Conservation (phyloP, 2,329 filamentous ascomycete species). For the Neonectria coccinea region DNA sequence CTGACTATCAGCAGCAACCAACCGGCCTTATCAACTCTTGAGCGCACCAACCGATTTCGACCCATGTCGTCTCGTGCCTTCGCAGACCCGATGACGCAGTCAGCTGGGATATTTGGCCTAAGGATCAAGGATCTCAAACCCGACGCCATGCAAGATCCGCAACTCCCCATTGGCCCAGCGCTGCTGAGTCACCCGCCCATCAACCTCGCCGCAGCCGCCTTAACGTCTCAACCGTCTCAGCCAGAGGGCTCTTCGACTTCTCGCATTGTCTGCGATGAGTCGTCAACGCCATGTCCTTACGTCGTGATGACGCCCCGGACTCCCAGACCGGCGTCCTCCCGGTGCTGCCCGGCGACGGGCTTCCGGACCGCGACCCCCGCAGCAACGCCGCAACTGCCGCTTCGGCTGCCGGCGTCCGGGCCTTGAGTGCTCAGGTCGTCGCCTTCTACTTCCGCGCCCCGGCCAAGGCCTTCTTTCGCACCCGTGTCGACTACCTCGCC, state of each 20-base stretch:
- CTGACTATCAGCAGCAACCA: not conserved
- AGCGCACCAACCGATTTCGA: not conserved
- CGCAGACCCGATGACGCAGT: conserved; percentile 8
- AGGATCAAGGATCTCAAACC: conserved; percentile 22
- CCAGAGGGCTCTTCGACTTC: not conserved
- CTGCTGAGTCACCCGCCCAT: conserved; percentile 41
- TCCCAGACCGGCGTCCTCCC: conserved; percentile 55
- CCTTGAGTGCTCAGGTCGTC: conserved; percentile 83
- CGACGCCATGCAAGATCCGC: conserved; percentile 16
- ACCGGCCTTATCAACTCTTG: not conserved
- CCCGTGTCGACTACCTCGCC: conserved; percentile 83
- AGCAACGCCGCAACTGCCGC: conserved; percentile 75
- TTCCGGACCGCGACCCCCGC: conserved; percentile 60
- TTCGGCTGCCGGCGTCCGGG: conserved; percentile 87
- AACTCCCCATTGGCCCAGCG: conserved; percentile 33
- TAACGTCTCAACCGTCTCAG: not conserved
- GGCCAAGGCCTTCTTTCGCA: conserved; percentile 92
- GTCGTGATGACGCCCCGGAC: conserved; percentile 49
- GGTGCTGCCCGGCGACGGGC: conserved; percentile 53
- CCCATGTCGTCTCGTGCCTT: not conserved
- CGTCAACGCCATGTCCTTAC: conserved; percentile 50
- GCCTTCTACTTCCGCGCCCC: conserved; percentile 94
- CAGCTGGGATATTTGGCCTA: conserved; percentile 12
- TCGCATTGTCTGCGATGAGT: conserved; percentile 44
- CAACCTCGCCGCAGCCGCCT: conserved; percentile 18